phyloP scores from a whole-genome alignment of 2,329 filamentous ascomycete species.

The Didymella keratinophila region DNA sequence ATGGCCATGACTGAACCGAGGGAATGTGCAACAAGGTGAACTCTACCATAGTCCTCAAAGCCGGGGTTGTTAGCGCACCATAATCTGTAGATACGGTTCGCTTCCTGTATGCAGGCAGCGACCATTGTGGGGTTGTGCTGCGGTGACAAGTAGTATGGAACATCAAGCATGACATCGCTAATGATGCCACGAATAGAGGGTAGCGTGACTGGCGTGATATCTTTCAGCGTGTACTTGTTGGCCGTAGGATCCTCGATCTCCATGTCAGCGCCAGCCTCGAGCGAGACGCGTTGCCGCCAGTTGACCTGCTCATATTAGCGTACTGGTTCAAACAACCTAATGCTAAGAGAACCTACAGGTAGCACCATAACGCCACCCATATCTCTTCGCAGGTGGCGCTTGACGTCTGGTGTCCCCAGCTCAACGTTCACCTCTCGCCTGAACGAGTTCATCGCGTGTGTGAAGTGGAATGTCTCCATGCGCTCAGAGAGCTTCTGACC shows the following conservation, averaged over 20 bases:
- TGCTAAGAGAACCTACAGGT: constrained; percentile 58
- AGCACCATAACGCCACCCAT: constrained; percentile 92
- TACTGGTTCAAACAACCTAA: too few species aligned
- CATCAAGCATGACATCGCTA: constrained; percentile 97
- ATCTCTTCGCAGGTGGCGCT: constrained; percentile 74
- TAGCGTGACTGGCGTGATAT: constrained; percentile 90
- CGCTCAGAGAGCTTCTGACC: constrained; percentile 95
- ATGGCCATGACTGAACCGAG: constrained; percentile 94
- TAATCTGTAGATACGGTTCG: constrained; percentile 92
- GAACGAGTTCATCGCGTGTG: constrained; percentile 91
- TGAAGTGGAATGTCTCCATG: constrained; percentile 97
- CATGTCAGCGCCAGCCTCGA: constrained; percentile 73
- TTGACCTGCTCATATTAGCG: constrained; percentile 66
- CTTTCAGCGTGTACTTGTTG: constrained; percentile 74
- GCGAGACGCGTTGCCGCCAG: constrained; percentile 87
- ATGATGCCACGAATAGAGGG: constrained; percentile 91
- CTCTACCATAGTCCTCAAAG: constrained; percentile 80
- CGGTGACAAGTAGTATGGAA: constrained; percentile 96
- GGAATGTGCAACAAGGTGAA: constrained; percentile 93
- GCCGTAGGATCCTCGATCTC: constrained; percentile 64
- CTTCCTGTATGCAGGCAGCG: constrained; percentile 83
- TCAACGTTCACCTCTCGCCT: constrained; percentile 87
- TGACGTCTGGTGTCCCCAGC: constrained; percentile 76
- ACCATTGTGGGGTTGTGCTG: constrained; percentile 93
- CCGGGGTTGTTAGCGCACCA: constrained; percentile 95